These are phyloP conservation scores for Fusarium setosum DNA, from an alignment of 2,329 filamentous ascomycete species.

Conservation along the genomic window DNA sequence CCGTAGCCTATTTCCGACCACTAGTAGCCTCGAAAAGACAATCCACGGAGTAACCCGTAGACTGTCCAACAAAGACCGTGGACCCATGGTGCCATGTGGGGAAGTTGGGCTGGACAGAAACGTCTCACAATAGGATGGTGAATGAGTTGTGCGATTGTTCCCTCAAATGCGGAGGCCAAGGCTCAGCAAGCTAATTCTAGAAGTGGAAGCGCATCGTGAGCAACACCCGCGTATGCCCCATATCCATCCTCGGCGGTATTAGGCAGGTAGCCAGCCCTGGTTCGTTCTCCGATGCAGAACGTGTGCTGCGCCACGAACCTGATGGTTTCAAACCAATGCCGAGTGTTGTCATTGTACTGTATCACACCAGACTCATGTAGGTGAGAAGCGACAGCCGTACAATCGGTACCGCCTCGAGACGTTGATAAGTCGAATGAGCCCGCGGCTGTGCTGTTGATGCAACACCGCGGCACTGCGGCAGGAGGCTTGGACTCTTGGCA, in stretches of 20 bases:
- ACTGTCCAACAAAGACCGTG: background rate
- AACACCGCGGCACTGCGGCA: background rate
- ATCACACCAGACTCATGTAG: constrained; percentile 14
- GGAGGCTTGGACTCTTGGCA: background rate
- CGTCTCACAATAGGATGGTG: constrained; percentile 13
- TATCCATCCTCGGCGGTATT: constrained; percentile 8
- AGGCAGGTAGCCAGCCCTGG: constrained; percentile 11
- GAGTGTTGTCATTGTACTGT: background rate
- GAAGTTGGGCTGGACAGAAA: constrained; percentile 14
- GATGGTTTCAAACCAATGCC: constrained; percentile 11
- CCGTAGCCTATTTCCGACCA: background rate
- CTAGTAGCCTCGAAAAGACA: background rate
- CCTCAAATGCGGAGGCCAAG: constrained; percentile 21
- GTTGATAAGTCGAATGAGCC: background rate
- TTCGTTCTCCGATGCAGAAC: constrained; percentile 5
- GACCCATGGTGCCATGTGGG: constrained; percentile 3
- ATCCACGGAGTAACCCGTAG: background rate
- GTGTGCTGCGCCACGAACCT: constrained; percentile 26
- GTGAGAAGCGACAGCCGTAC: constrained; percentile 22
- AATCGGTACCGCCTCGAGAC: constrained; percentile 2
- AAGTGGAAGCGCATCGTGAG: constrained; percentile 9
- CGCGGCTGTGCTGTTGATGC: background rate
- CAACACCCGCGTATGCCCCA: constrained; percentile 23
- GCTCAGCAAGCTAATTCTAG: constrained; percentile 13
- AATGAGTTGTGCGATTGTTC: constrained; percentile 19